Base-by-base conservation (phyloP, 2,329 filamentous ascomycete species). In the Penicillium sp. region DNA sequence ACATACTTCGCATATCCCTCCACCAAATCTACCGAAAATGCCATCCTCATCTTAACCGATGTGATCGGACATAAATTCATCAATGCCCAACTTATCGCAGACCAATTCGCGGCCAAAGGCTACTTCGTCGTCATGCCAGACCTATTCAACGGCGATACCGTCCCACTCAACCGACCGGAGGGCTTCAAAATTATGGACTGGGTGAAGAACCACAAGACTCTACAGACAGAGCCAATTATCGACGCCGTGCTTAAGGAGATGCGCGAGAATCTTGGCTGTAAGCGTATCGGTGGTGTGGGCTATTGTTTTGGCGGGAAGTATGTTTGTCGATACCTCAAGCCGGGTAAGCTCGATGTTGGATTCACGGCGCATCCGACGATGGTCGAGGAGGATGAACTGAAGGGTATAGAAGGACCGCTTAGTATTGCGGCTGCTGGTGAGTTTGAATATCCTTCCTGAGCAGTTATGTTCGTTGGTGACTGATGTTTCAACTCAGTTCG, bases 101-200 rank as follows among this genome's bases (percentile, higher is more conserved):
- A 92, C 80, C 85, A 90, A 70, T 89, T 85, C 73, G 89, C 90
- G 50, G 85, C 85, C 62, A 88, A 89, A 72, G 89, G 88, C 65
- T 91, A 90, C 77, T 80, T 86, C 58, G 84, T 84, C 56, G 77
- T 90, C 24, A 83, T 91, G 67, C 84, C 88, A n/a, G 89, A 92
- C 73, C 76, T 89, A 53, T 90, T 91, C 81, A 82, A 88, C 66
- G 87, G 87, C 60, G 87, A 91, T 73, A 73, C 85, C 4, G 72
- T 89, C 26, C 70, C 79, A 0, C 69, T 89, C 62, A 85, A 89
- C 75, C 79, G 78, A 42, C 77, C 81, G 9, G 75, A 69, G 1
- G 79, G 78, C 55, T 85, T 85, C 70, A 69, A 84, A 63, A 70
- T 85, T 65, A 77, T 78, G 74, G 72, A 75, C 19, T 86, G 83